Evolutionary conservation across 2,329 filamentous ascomycete species (phyloP).

Genomic region (Trichoderma sp.): DNA sequence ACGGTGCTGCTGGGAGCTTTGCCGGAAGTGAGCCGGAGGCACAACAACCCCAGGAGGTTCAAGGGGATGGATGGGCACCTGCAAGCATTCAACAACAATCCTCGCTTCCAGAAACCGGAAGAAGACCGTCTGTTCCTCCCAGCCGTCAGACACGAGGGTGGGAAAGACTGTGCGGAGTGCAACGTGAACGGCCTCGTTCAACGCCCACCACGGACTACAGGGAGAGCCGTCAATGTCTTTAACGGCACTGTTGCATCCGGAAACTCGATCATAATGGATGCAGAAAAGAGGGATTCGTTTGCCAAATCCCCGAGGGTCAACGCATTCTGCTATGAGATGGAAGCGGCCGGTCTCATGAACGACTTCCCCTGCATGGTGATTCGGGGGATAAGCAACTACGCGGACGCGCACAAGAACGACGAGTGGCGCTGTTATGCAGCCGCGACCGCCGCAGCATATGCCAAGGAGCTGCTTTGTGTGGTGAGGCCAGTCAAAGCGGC

Average conservation of each 20-base stretch:
- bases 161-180: not conserved
- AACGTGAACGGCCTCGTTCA: not conserved
- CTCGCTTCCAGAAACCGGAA: not conserved
- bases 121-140: not conserved
- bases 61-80: not conserved
- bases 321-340: slow-evolving; percentile 28
- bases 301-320: not conserved
- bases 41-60: not conserved
- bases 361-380: slow-evolving; percentile 26
- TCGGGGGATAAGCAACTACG: slow-evolving; percentile 29
- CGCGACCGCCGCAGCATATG: not conserved
- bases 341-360: slow-evolving; percentile 26
- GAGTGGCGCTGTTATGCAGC: slow-evolving; percentile 14
- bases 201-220: not conserved
- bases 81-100: not conserved
- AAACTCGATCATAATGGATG: not conserved
- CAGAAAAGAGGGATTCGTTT: not conserved
- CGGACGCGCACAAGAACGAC: slow-evolving; percentile 24
- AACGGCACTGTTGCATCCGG: not conserved
- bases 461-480: not conserved
- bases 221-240: not conserved
- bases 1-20: not conserved
- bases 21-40: not conserved
- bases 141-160: not conserved
- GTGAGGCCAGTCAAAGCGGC: not conserved